Evolutionary conservation across 352 stramenopile species (phyloP).

Genomic region (Pythium dissimile): DNA sequence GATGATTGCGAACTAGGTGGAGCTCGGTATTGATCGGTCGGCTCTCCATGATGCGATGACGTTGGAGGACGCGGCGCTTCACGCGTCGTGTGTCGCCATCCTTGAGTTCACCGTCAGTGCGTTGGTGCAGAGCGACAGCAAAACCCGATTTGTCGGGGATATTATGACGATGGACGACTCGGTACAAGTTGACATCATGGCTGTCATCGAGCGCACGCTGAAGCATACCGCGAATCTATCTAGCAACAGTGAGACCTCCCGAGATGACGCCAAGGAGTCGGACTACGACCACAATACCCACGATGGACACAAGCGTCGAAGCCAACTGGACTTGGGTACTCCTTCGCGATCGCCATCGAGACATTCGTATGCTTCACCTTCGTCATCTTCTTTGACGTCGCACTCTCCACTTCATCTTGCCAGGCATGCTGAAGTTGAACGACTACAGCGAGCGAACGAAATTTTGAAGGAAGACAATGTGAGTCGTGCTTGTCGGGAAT

Average conservation of each 20-base stretch:
- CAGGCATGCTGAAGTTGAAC: slow-evolving; percentile 44
- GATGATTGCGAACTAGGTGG: slow-evolving; percentile 27
- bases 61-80: slow-evolving; percentile 1
- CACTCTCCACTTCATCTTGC: slow-evolving; percentile 41
- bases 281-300: not conserved
- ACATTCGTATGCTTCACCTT: not conserved
- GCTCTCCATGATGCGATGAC: slow-evolving; percentile 14
- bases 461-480: slow-evolving; percentile 69
- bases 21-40: slow-evolving; percentile 17
- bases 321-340: not conserved
- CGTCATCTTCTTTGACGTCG: not conserved
- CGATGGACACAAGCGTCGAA: not conserved
- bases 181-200: slow-evolving; percentile 63
- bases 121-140: slow-evolving; percentile 55
- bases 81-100: slow-evolving; percentile 14
- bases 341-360: not conserved
- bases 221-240: slow-evolving; percentile 6
- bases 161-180: slow-evolving; percentile 61
- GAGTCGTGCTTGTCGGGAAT: too few species aligned
- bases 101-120: slow-evolving; percentile 49
- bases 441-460: slow-evolving; percentile 42
- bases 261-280: not conserved
- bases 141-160: slow-evolving; percentile 53
- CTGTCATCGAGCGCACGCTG: slow-evolving; percentile 57
- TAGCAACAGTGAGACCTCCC: not conserved